phyloP scores from a whole-genome alignment of 371 early-diverging fungal genomes.

The Mortierella sp. region DNA sequence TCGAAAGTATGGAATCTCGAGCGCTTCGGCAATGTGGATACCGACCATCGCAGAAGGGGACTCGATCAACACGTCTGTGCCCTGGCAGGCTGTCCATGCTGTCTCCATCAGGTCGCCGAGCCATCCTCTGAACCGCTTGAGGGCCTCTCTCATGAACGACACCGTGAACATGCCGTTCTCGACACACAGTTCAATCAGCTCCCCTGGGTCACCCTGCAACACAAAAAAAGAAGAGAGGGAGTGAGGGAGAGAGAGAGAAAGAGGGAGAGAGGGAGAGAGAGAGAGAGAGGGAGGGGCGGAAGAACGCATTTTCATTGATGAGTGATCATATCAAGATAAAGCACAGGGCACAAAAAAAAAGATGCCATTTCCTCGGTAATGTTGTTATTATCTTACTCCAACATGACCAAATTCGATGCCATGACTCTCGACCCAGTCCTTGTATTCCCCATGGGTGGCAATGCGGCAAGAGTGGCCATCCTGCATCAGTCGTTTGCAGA shows the following conservation, averaged over 20 bases:
- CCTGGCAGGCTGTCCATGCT: slow-evolving; percentile 80
- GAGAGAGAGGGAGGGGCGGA: too few species aligned
- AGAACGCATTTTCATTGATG: too few species aligned
- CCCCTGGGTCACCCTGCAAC: slow-evolving; percentile 61
- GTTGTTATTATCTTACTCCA: slow-evolving; percentile 76
- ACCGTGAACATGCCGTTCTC: slow-evolving; percentile 86
- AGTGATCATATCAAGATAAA: not conserved
- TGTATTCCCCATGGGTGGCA: slow-evolving; percentile 83
- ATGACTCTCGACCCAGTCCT: slow-evolving; percentile 82
- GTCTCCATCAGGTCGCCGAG: slow-evolving; percentile 76
- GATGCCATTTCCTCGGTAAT: not conserved
- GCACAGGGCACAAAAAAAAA: not conserved
- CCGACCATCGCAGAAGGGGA: slow-evolving; percentile 86
- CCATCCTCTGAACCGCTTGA: slow-evolving; percentile 81
- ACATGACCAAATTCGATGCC: slow-evolving; percentile 81
- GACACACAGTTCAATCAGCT: slow-evolving; percentile 72
- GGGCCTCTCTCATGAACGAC: slow-evolving; percentile 76
- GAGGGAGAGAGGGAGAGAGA: too few species aligned
- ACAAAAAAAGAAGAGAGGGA: not conserved
- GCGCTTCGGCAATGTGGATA: slow-evolving; percentile 83
- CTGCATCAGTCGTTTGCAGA: slow-evolving; percentile 80
- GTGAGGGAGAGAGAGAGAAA: too few species aligned
- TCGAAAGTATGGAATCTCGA: slow-evolving; percentile 80
- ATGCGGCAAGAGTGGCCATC: slow-evolving; percentile 84
- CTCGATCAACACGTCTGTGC: slow-evolving; percentile 82